Evolutionary conservation across 208 protist genomes (phyloP), one percentile per base, ranked within the genome.

Genomic region (Leishmania arabica): DNA sequence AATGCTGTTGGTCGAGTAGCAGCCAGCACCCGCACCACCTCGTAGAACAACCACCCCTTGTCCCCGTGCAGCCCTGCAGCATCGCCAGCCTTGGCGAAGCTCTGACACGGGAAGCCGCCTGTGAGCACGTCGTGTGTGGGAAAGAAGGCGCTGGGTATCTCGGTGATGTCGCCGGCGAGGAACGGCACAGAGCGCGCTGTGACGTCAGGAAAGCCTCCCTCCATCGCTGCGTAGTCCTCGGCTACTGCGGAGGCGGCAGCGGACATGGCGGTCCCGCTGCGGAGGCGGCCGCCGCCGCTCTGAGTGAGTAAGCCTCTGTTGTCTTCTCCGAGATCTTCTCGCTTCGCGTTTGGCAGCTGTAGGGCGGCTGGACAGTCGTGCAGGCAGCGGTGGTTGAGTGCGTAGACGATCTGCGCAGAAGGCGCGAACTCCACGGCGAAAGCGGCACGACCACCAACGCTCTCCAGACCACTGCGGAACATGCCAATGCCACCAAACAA

Each of bases 401-500:
- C 80, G 74, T 98, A 97, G 21, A 91, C 88, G 60, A 73, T 69
- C 62, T 85, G 76, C 42, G 90, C 90, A 0, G 83, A 77, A 3
- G 75, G 64, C 1, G 92, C 88, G 40, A 88, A 84, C 85, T 96
- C 92, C 9, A 93, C 91, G 2, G 92, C 92, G 73, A 97, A 95
- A 19, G 89, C 81, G 34, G 91, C 88, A 45, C 40, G 77, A 5
- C 91, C 91, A 8, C 93, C 92, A 2, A 91, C 84, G 0, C 81
- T 69, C 82, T 93, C 88, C n/a, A 98, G 78, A 3, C 84, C 95
- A 7, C 90, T 54, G 49, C 93, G 88, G 62, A 98, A 97, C 90
- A 96, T 95, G 54, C 93, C 95, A 69, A 98, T 95, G 27, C 93
- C 95, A n/a, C 90, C 89, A 80, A 98, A 98, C n/a, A 98, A 79